Evolutionary conservation across 108 stramenopile genomes (phyloP), one percentile per base, ranked within the genome.

Genomic region (Skeletonema marinoi): DNA sequence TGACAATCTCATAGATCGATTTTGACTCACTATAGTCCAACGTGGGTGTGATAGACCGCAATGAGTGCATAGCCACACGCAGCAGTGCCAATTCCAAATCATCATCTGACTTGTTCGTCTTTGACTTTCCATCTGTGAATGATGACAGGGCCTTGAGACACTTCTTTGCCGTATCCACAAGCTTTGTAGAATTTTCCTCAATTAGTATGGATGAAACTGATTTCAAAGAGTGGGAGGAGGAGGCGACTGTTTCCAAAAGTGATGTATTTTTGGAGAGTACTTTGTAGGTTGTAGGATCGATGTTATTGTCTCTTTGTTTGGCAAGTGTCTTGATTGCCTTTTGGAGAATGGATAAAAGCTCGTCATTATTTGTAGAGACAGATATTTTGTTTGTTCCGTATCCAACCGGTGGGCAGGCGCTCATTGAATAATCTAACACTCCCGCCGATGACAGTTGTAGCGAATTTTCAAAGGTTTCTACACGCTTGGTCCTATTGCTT

Each of bases 61-160:
- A 58, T 32, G 54, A 42, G 25, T 66, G 58, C 16, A 74, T 16
- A 6, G 74, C 74, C 32, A 74, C 35, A 32, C 74, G 65, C 38
- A 74, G 35, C 65, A 74, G 30, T 59, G 74, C 74, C 36, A 74
- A 5, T 42, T 74, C 65, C 50, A 66, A 66, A 9, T 65, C 33
- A 32, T 51, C 44, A 4, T 58, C 30, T 16, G 29, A 32, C n/a
- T 59, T 5, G 12, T 51, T 36, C 51, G 48, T 19, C 29, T n/a
- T 30, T 3, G 64, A 48, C 12, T 54, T 64, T 38, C 51, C 61
- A 9, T 60, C 42, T 32, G 71, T 32, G 8, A 32, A 62, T 14
- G 73, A 73, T 8, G 73, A 54, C 33, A 73, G 29, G 16, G 42
- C 31, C 50, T 65, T 73, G 16, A 73, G 33, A 36, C 73, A 73